phyloP scores from a whole-genome alignment of 2,329 filamentous ascomycete species.

The Cercospora janseana region DNA sequence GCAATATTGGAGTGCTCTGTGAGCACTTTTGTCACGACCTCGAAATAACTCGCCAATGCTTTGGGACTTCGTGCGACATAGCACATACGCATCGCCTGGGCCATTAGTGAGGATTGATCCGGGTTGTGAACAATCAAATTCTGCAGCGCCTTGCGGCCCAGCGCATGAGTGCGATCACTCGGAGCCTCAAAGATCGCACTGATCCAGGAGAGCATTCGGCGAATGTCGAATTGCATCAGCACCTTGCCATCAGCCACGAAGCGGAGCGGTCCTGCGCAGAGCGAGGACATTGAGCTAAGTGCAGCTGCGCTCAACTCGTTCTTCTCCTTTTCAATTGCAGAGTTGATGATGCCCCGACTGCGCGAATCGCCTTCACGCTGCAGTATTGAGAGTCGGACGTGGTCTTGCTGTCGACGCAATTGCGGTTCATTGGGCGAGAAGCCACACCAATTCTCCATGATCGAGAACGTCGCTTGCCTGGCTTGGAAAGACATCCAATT shows the following conservation, averaged over 20 bases:
- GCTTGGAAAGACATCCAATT: constrained; percentile 98
- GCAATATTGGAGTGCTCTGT: constrained; percentile 77
- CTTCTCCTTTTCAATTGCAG: constrained; percentile 96
- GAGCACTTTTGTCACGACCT: constrained; percentile 84
- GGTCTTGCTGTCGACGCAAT: constrained; percentile 77
- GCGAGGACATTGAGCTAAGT: constrained; percentile 88
- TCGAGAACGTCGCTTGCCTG: constrained; percentile 86
- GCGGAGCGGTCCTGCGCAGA: constrained; percentile 79
- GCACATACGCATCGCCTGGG: constrained; percentile 87
- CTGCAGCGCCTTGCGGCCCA: constrained; percentile 80
- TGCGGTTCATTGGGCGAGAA: constrained; percentile 88
- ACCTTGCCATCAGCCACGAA: constrained; percentile 84
- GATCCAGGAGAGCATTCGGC: constrained; percentile 91
- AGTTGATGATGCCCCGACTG: constrained; percentile 75
- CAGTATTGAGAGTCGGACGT: constrained; percentile 80
- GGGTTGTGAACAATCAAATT: constrained; percentile 90
- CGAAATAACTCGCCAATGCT: constrained; percentile 90
- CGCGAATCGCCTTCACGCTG: constrained; percentile 70
- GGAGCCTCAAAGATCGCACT: constrained; percentile 89
- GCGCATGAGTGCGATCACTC: constrained; percentile 88
- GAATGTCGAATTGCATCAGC: constrained; percentile 86
- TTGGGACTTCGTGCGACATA: constrained; percentile 73
- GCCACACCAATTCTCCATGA: constrained; percentile 99
- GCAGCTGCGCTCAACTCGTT: constrained; percentile 86
- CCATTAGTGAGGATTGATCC: constrained; percentile 78